A percentile compares a stretch with the other conserved stretches of the same genome.
These are phyloP conservation scores for Populus trichocarpa DNA, from an alignment of 441 rosid species.

Conservation along the genomic window DNA sequence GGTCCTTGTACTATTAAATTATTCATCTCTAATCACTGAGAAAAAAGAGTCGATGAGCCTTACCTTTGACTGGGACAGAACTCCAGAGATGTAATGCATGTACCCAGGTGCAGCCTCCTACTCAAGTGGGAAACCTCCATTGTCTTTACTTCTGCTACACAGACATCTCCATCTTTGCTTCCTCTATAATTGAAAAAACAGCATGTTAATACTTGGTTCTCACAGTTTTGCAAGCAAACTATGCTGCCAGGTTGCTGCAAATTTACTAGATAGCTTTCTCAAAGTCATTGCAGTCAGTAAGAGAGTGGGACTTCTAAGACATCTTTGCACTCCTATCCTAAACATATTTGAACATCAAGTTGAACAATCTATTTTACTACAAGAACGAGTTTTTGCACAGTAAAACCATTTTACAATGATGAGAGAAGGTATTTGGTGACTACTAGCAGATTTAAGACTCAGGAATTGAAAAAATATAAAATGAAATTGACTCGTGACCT, in stretches of 20 bases:
- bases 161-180: slow-evolving; percentile 87
- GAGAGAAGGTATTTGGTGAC: not conserved
- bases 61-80: slow-evolving; percentile 90
- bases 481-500: not conserved
- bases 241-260: not conserved
- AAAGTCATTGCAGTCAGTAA: not conserved
- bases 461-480: not conserved
- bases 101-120: slow-evolving; percentile 84
- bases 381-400: not conserved
- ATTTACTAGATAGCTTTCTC: not conserved
- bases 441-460: not conserved
- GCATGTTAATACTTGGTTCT: not conserved
- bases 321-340: not conserved
- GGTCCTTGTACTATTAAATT: not conserved
- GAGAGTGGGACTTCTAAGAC: not conserved
- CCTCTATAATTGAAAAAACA: slow-evolving; percentile 47
- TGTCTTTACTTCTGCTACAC: slow-evolving; percentile 78
- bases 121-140: slow-evolving; percentile 91
- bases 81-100: slow-evolving; percentile 62
- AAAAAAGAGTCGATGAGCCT: slow-evolving; percentile 4
- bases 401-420: not conserved
- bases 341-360: not conserved
- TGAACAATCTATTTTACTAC: not conserved
- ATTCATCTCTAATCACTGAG: not conserved
- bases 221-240: not conserved